Evolutionary conservation across 306 rosid species (phyloP).

Genomic region (Quercus agrifolia): DNA sequence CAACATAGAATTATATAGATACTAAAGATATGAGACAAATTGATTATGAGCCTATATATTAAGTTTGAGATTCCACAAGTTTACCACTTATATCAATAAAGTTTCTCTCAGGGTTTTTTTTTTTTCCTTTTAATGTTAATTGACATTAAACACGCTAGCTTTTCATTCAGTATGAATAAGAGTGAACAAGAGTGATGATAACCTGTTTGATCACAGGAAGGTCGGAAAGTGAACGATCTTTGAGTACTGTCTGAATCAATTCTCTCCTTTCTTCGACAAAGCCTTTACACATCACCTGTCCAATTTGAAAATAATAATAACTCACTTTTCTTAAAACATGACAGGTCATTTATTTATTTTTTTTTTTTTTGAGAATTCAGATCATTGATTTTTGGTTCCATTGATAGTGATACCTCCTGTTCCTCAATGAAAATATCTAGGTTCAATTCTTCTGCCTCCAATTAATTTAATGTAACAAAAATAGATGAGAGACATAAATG

Average conservation of each 20-base stretch:
- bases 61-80: no score
- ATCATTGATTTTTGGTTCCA: no score
- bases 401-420: no score
- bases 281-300: conserved; percentile 53
- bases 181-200: background rate
- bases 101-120: background rate
- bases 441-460: no score
- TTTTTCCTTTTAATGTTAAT: background rate
- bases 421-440: no score
- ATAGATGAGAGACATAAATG: no score
- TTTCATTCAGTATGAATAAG: background rate
- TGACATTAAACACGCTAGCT: background rate
- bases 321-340: background rate
- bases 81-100: background rate
- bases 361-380: no score
- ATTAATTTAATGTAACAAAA: no score
- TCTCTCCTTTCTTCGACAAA: conserved; percentile 47
- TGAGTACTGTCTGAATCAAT: conserved; percentile 44
- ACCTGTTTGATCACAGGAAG: conserved; percentile 53
- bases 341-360: no score
- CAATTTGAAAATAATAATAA: background rate
- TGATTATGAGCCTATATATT: no score
- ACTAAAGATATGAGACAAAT: no score
- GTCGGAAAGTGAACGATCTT: conserved; percentile 33
- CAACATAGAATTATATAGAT: no score